Base-by-base conservation (phyloP, 2,329 filamentous ascomycete species). In the Aureobasidium musti region DNA sequence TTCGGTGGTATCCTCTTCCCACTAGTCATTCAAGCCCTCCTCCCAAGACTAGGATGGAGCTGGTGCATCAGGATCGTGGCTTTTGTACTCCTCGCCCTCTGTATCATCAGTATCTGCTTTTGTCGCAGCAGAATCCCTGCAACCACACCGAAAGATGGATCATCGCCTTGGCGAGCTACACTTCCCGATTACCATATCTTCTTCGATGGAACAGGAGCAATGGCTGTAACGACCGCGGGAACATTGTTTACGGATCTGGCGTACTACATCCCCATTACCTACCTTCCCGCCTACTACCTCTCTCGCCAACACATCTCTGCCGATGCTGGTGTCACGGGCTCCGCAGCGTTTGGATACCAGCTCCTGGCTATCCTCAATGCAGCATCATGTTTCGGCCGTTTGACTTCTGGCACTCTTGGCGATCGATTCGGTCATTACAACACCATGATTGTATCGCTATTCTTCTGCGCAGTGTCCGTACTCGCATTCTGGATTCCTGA, bases 381-480 rank as follows among this genome's bases (percentile, higher is more conserved):
- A 0, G 91, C 88, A 10, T 92, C 89, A 0, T 88, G 91, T 67
- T 79, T 96, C 17, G 94, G 94, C 3, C 87, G 94, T 43, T 88
- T 87, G 73, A 79, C 93, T 1, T 91, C 92, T 0, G 93, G 93
- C 0, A 89, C 89, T 75, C 85, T 91, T 69, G 89, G 91, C 2
- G 94, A 97, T 75, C 84, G 84, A 50, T 80, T 94, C 21, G 94
- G 94, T 0, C 86, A 91, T 0, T 97, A 91, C 81, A 97, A 97
- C 74, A 87, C 87, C 35, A 91, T 93, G 79, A 86, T 96, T 68
- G 78, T 87, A n/a, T 87, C 89, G 0, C 82, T 91, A 11, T 76
- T 84, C 3, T 74, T 88, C n/a, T 89, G 86, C 74, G 77, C 92
- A 56, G 77, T 90, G 3, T 86, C 87, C 3, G 89, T 87, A 45